These are phyloP conservation scores for Coniochaeta pulveracea DNA, from an alignment of 2,329 filamentous ascomycete genomes.

Conservation along the genomic window DNA sequence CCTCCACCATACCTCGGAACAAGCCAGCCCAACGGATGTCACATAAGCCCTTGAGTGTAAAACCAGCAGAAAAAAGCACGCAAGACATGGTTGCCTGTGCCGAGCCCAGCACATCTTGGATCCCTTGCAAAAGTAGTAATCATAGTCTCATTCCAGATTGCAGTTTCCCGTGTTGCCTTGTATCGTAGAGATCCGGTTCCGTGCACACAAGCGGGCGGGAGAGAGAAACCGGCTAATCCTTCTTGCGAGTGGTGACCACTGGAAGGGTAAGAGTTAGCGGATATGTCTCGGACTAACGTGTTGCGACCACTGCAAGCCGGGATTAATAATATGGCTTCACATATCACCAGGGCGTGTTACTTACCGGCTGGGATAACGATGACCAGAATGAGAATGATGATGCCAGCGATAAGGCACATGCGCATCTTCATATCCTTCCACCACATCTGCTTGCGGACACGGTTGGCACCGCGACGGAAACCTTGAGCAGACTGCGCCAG, in stretches of 20 bases:
- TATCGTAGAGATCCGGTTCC: constrained; percentile 12
- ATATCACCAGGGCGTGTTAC: constrained; percentile 18
- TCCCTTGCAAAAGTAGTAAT: no score
- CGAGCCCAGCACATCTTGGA: no score
- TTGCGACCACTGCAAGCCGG: constrained; percentile 10
- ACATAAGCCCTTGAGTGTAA: no score
- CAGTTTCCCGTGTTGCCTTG: no score
- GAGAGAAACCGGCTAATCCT: no score
- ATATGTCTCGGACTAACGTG: constrained; percentile 1
- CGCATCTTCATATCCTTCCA: constrained; percentile 99
- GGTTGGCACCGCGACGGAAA: constrained; percentile 92
- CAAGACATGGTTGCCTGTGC: no score
- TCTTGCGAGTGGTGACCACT: constrained; percentile 13
- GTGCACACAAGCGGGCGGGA: no score
- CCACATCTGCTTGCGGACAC: constrained; percentile 97
- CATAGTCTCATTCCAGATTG: no score
- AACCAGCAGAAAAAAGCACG: no score
- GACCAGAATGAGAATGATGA: constrained; percentile 83
- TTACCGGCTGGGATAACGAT: constrained; percentile 90
- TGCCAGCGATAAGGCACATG: constrained; percentile 84
- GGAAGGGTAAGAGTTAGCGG: constrained; percentile 6
- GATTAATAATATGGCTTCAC: not conserved
- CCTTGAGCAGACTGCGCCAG: constrained; percentile 86
- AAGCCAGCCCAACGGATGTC: no score
- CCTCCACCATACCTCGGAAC: no score